phyloP scores from a whole-genome alignment of 2,329 filamentous ascomycete species.

The Epichloe typhina region DNA sequence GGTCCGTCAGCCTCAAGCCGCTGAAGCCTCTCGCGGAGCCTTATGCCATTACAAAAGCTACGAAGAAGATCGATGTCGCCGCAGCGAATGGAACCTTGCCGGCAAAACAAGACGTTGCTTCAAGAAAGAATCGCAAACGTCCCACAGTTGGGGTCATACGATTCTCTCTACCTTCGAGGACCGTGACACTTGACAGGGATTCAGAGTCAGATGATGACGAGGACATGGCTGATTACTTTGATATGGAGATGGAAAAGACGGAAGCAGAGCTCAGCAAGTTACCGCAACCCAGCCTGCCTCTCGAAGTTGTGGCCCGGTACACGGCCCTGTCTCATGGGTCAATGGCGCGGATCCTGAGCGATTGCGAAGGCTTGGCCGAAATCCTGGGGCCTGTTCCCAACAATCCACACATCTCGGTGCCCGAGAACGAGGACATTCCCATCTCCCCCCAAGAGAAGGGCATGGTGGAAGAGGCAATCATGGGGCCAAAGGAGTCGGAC shows the following conservation, averaged over 20 bases:
- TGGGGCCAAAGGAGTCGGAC: neutral
- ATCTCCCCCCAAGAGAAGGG: neutral
- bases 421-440: neutral
- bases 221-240: constrained; percentile 43
- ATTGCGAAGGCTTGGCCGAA: constrained; percentile 12
- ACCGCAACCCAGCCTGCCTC: constrained; percentile 26
- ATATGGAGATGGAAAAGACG: constrained; percentile 37
- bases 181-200: constrained; percentile 17
- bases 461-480: neutral
- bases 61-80: neutral
- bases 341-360: constrained; percentile 32
- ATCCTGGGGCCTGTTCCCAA: too few species aligned
- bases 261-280: constrained; percentile 36
- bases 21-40: neutral
- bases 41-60: neutral
- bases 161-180: constrained; percentile 28
- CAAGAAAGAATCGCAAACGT: constrained; percentile 15
- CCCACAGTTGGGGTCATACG: constrained; percentile 20
- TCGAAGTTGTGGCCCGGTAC: constrained; percentile 31
- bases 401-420: too few species aligned
- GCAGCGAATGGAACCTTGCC: neutral
- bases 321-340: constrained; percentile 35
- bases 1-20: neutral
- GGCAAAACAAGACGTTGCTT: neutral
- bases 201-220: constrained; percentile 45